These are phyloP conservation scores for Colletotrichum lini DNA, from an alignment of 2,329 filamentous ascomycete species.

Conservation along the genomic window DNA sequence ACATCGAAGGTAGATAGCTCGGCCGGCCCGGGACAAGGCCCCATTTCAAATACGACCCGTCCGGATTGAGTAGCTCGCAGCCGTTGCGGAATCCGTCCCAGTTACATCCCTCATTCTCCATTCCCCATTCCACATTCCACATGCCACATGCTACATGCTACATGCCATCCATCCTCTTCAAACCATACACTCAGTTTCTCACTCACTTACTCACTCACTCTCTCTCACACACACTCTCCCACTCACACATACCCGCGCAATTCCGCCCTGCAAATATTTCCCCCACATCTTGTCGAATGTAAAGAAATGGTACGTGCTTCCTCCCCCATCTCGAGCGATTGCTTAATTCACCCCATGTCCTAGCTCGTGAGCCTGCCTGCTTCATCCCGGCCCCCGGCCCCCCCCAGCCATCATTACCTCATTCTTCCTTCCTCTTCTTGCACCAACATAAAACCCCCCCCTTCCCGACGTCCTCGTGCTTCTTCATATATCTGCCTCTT, in stretches of 20 bases:
- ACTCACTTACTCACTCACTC: no score
- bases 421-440: not conserved
- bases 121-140: no score
- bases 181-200: no score
- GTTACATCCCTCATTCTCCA: no score
- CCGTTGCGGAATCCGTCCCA: no score
- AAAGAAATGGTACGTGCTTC: slow-evolving; percentile 36
- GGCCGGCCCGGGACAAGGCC: slow-evolving; percentile 9
- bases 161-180: no score
- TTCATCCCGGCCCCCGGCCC: slow-evolving; percentile 17
- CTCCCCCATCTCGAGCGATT: no score
- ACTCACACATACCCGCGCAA: not conserved
- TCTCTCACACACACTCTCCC: not conserved
- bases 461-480: no score
- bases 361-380: slow-evolving; percentile 7
- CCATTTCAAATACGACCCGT: no score
- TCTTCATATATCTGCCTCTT: not conserved
- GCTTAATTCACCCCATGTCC: no score
- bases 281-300: slow-evolving; percentile 12
- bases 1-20: slow-evolving; percentile 1
- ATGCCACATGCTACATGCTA: no score
- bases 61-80: no score
- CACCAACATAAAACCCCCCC: not conserved
- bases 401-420: slow-evolving; percentile 9
- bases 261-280: slow-evolving; percentile 3